These are phyloP conservation scores for Thuidium tamariscinum DNA, from an alignment of 225 moss, liverwort and hornwort species.

Conservation along the genomic window DNA sequence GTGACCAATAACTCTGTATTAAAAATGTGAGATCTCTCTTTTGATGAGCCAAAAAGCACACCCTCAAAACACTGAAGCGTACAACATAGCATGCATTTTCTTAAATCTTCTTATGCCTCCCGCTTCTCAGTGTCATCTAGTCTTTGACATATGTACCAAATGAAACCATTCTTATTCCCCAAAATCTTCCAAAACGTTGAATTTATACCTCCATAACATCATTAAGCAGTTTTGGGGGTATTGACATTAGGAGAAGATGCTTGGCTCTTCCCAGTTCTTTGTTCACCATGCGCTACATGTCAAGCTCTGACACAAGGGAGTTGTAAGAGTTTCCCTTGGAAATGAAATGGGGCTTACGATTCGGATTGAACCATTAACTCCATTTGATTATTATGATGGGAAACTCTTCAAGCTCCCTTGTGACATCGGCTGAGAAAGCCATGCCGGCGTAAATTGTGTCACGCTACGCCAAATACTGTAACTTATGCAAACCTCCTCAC, in stretches of 20 bases:
- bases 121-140: not conserved
- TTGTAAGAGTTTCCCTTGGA: not conserved
- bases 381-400: not conserved
- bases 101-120: not conserved
- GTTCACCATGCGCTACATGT: not conserved
- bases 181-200: not conserved
- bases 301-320: not conserved
- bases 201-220: not conserved
- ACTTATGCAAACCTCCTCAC: not conserved
- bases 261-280: not conserved
- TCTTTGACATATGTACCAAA: not conserved
- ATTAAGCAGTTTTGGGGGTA: not conserved
- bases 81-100: not conserved
- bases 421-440: not conserved
- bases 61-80: no score
- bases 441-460: not conserved
- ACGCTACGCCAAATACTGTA: not conserved
- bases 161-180: not conserved
- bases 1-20: no score
- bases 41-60: not conserved
- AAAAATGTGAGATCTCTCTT: not conserved
- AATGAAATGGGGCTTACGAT: not conserved
- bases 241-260: not conserved
- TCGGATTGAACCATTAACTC: not conserved
- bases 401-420: not conserved